Percentiles rank a stretch among this genome's conserved stretches.
Conservation (phyloP, 352 stramenopile species). For the Phytophthora europaea region DNA sequence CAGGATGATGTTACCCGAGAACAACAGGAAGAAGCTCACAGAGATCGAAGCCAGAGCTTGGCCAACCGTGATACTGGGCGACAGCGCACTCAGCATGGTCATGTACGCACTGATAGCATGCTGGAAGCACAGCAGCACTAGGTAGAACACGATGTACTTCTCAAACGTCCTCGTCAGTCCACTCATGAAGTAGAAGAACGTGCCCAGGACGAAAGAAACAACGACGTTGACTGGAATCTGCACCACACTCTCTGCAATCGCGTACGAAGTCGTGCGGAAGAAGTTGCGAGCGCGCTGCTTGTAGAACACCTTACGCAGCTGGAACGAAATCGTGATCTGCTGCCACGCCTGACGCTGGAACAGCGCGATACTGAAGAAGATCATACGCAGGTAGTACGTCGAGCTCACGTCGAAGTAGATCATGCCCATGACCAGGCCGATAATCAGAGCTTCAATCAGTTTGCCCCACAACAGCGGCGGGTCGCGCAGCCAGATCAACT, state of each 20-base stretch:
- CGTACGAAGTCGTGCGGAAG: constrained; percentile 86
- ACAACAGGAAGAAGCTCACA: constrained; percentile 73
- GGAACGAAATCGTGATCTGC: constrained; percentile 76
- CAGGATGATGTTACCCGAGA: constrained; percentile 82
- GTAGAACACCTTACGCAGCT: constrained; percentile 90
- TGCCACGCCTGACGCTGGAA: constrained; percentile 82
- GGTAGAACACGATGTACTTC: constrained; percentile 84
- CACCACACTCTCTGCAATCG: constrained; percentile 71
- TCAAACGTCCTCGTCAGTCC: constrained; percentile 66
- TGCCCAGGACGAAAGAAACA: constrained; percentile 65
- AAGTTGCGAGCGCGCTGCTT: constrained; percentile 92
- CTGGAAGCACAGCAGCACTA: constrained; percentile 82
- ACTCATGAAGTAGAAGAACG: constrained; percentile 93
- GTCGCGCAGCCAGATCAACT: constrained; percentile 74
- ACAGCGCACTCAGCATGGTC: constrained; percentile 63
- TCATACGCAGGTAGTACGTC: constrained; percentile 76
- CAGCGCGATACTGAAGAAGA: constrained; percentile 75
- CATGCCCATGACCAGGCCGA: constrained; percentile 80
- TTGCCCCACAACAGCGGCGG: constrained; percentile 72
- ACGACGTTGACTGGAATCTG: constrained; percentile 71
- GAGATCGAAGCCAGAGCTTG: constrained; percentile 59
- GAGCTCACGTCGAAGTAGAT: constrained; percentile 69
- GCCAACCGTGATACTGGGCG: constrained; percentile 63
- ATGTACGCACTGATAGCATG: constrained; percentile 76
- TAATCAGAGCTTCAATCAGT: too few species aligned